Conservation (phyloP, 805 yeast genomes). For the Candida vaughaniae region DNA sequence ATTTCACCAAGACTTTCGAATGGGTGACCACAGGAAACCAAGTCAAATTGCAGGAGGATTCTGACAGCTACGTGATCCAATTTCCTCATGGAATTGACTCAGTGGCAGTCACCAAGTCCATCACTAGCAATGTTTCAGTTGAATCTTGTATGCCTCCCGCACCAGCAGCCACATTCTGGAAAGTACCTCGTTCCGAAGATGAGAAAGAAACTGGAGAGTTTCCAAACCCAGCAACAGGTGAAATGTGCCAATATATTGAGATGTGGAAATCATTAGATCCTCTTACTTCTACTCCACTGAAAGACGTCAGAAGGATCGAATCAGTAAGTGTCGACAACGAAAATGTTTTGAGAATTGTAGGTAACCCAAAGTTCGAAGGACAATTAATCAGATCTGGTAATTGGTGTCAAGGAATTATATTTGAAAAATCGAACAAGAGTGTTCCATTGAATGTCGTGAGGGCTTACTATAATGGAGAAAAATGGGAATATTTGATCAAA, state of each 20-base stretch:
- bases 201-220: slow-evolving; percentile 51
- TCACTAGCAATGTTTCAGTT: slow-evolving; percentile 29
- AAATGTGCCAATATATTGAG: slow-evolving; percentile 46
- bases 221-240: slow-evolving; percentile 44
- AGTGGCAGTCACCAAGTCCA: slow-evolving; percentile 27
- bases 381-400: slow-evolving; percentile 47
- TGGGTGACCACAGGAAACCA: slow-evolving; percentile 59
- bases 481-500: slow-evolving; percentile 25
- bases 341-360: slow-evolving; percentile 22
- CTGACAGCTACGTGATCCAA: slow-evolving; percentile 31
- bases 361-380: slow-evolving; percentile 32
- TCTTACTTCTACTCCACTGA: slow-evolving; percentile 21
- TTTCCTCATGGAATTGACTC: slow-evolving; percentile 46
- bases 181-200: slow-evolving; percentile 34
- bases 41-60: slow-evolving; percentile 21
- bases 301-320: slow-evolving; percentile 23
- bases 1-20: slow-evolving; percentile 40
- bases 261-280: slow-evolving; percentile 54
- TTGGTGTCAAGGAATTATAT: slow-evolving; percentile 52
- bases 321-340: too few species aligned
- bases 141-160: slow-evolving; percentile 26
- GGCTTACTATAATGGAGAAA: slow-evolving; percentile 14
- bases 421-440: slow-evolving; percentile 18
- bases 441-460: slow-evolving; percentile 31
- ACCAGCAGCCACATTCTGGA: slow-evolving; percentile 47